Conservation (phyloP, 805 yeast genomes). For the Candida oleophila region DNA sequence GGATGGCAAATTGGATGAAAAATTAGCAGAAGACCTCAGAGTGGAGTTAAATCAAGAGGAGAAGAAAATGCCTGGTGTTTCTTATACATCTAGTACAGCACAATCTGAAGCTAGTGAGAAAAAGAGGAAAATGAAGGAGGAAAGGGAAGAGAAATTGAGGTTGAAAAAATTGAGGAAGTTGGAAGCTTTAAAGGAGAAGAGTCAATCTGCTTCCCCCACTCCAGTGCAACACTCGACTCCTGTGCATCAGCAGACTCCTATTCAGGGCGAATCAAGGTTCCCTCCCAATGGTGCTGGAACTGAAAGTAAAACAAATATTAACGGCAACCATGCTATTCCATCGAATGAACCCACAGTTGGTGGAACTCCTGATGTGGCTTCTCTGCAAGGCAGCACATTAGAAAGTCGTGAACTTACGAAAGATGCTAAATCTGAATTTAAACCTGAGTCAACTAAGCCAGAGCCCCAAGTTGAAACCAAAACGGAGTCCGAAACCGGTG, state of each 20-base stretch:
- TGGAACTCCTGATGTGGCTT: too few species aligned
- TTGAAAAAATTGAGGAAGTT: conserved; percentile 11
- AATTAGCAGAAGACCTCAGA: conserved; percentile 62
- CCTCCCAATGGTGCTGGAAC: neutral
- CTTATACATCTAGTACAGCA: conserved; percentile 12
- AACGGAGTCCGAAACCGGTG: too few species aligned
- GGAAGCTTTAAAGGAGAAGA: conserved; percentile 1
- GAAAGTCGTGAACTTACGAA: too few species aligned
- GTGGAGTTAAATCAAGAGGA: conserved; percentile 56
- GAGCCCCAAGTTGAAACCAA: too few species aligned
- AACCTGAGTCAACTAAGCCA: neutral
- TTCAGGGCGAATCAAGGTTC: neutral
- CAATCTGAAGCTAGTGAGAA: conserved; percentile 19
- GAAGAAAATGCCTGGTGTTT: conserved; percentile 40
- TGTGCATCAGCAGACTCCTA: too few species aligned
- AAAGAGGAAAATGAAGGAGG: conserved; percentile 35
- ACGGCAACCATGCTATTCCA: too few species aligned
- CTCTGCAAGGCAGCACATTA: too few species aligned
- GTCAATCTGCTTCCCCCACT: too few species aligned
- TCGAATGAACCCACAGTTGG: too few species aligned
- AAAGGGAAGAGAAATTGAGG: conserved; percentile 16
- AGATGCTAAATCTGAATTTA: too few species aligned
- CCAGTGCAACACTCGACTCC: neutral
- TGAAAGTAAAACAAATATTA: too few species aligned
- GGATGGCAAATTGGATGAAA: conserved; percentile 71